These are phyloP conservation scores for Cornus kousa DNA, from an alignment of 148 eudicot genomes.

Conservation along the genomic window DNA sequence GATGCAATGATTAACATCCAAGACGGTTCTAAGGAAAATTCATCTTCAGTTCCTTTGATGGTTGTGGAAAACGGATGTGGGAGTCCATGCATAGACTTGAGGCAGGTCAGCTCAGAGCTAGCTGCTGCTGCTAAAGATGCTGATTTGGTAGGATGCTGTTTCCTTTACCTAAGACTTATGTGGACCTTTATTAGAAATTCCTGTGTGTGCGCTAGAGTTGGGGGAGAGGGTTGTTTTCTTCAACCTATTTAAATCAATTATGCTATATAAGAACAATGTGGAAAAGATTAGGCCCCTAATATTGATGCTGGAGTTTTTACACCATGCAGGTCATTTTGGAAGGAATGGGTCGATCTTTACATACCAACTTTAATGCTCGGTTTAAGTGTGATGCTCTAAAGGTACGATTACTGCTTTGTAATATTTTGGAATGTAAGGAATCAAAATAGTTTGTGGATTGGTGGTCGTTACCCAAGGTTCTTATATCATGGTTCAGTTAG, in stretches of 20 bases:
- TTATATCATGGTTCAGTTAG: no score
- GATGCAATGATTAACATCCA: constrained; percentile 83
- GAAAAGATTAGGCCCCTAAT: neutral
- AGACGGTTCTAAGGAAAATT: constrained; percentile 49
- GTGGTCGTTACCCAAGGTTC: no score
- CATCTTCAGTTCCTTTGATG: constrained; percentile 81
- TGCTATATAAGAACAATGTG: neutral
- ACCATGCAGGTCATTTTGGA: constrained; percentile 85
- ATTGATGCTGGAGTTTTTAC: constrained; percentile 2
- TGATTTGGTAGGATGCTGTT: constrained; percentile 63
- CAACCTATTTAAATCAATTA: neutral
- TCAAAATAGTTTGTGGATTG: no score
- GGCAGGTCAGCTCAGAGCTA: constrained; percentile 95
- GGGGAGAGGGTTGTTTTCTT: neutral
- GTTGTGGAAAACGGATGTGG: constrained; percentile 99
- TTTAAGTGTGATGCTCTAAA: constrained; percentile 92
- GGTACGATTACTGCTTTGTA: constrained; percentile 34
- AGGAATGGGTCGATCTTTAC: constrained; percentile 96
- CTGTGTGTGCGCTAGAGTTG: neutral
- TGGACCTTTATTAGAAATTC: no score
- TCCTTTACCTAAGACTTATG: neutral
- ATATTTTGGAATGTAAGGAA: neutral
- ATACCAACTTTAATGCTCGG: constrained; percentile 82
- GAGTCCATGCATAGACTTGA: constrained; percentile 92
- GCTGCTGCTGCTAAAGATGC: constrained; percentile 98